phyloP scores from a whole-genome alignment of 177 flowering plant species.

The Vitis hybrid region DNA sequence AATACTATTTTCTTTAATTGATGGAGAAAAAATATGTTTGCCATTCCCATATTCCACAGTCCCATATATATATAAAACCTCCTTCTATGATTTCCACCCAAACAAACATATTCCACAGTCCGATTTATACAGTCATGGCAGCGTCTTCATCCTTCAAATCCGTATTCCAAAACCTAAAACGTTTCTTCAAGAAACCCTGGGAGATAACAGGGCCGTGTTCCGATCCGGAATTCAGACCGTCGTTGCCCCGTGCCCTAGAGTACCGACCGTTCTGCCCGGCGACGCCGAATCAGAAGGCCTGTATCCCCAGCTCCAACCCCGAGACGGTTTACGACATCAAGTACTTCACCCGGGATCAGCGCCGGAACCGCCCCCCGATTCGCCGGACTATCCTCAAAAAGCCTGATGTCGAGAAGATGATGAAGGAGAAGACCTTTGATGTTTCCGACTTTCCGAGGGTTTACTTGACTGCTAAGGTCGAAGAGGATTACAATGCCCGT shows the following conservation, averaged over 20 bases:
- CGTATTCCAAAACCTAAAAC: conserved; percentile 38
- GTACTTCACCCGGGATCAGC: conserved; percentile 80
- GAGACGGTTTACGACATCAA: conserved; percentile 90
- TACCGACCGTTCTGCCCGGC: conserved; percentile 69
- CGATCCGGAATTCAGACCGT: conserved; percentile 48
- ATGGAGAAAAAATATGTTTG: no score
- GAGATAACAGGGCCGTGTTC: conserved; percentile 67
- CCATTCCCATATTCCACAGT: no score
- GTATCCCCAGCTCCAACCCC: conserved; percentile 72
- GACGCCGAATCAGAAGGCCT: conserved; percentile 38
- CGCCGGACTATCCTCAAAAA: conserved; percentile 68
- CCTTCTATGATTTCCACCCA: no score
- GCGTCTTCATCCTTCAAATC: conserved; percentile 27
- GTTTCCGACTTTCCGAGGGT: conserved; percentile 56
- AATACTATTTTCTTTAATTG: no score
- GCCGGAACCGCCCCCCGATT: conserved; percentile 81
- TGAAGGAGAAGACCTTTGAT: conserved; percentile 66
- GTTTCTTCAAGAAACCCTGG: conserved; percentile 68
- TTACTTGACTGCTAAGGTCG: conserved; percentile 49
- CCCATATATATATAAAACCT: no score
- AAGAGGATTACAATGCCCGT: conserved; percentile 57
- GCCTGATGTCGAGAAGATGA: conserved; percentile 67
- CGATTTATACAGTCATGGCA: background rate
- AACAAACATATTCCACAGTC: no score
- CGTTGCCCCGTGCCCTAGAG: conserved; percentile 51